Conservation (phyloP, 2,329 filamentous ascomycete genomes). For the Apiospora rasikravindrae region DNA sequence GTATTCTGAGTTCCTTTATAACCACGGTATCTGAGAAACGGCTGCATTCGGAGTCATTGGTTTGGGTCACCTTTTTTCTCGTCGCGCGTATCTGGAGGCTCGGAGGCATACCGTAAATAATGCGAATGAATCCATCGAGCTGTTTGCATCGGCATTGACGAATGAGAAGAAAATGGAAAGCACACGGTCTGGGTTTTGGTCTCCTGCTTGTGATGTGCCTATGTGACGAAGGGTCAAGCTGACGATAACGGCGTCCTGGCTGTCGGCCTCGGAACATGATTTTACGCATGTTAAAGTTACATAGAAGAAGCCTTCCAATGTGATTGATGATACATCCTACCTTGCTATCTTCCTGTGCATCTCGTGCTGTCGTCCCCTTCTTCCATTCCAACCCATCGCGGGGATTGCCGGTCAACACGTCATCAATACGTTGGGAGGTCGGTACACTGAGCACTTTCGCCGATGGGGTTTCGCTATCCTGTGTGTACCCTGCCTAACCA, state of each 20-base stretch:
- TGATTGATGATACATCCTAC: slow-evolving; percentile 8
- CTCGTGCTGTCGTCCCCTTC: neutral
- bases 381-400: neutral
- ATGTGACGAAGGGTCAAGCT: slow-evolving; percentile 1
- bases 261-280: slow-evolving; percentile 13
- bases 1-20: slow-evolving; percentile 42
- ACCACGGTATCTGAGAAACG: slow-evolving; percentile 43
- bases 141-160: slow-evolving; percentile 21
- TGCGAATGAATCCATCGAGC: slow-evolving; percentile 25
- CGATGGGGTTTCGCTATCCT: neutral
- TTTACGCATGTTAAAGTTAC: slow-evolving; percentile 7
- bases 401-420: neutral
- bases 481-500: neutral
- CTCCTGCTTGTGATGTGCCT: slow-evolving; percentile 13
- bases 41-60: slow-evolving; percentile 66
- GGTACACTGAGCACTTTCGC: neutral
- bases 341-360: neutral
- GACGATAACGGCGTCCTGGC: slow-evolving; percentile 10
- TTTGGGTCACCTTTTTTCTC: slow-evolving; percentile 53
- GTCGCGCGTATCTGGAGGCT: slow-evolving; percentile 25
- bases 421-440: neutral
- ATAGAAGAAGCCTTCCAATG: slow-evolving; percentile 16
- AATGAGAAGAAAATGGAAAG: slow-evolving; percentile 17
- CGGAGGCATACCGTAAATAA: slow-evolving; percentile 24
- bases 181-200: slow-evolving; percentile 11